Conservation (phyloP, 345 rosid species). For the Nephelium lappaceum region DNA sequence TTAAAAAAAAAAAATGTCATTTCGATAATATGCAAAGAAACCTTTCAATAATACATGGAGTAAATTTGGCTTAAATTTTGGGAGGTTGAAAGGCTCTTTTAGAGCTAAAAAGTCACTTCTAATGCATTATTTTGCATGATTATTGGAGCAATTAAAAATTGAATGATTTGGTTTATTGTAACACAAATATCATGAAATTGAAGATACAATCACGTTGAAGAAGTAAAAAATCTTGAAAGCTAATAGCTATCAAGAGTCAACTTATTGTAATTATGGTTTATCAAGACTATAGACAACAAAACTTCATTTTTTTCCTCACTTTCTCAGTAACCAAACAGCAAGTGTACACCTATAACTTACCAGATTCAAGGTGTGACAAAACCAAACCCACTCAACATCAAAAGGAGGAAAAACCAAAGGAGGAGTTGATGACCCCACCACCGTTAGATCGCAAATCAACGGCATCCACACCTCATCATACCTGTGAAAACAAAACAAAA, state of each 20-base stretch:
- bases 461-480: constrained; percentile 97
- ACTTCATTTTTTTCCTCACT: constrained; percentile 14
- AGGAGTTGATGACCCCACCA: constrained; percentile 52
- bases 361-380: constrained; percentile 85
- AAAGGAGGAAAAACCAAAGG: constrained; percentile 82
- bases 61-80: too few relatives aligned
- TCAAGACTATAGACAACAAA: too few relatives aligned
- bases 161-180: too few relatives aligned
- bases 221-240: not conserved
- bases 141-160: too few relatives aligned
- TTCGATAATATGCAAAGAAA: too few relatives aligned
- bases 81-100: too few relatives aligned
- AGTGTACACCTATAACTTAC: constrained; percentile 37
- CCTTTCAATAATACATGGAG: too few relatives aligned
- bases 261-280: not conserved
- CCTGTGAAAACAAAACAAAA: constrained; percentile 39
- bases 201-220: not conserved
- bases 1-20: too few relatives aligned
- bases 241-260: not conserved
- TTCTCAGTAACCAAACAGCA: constrained; percentile 35
- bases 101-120: too few relatives aligned
- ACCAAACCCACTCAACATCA: constrained; percentile 97
- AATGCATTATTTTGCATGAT: too few relatives aligned
- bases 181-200: not conserved
- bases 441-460: constrained; percentile 72